Conservation (phyloP, 78 protist species). For the Dictyostelium purpureum region DNA sequence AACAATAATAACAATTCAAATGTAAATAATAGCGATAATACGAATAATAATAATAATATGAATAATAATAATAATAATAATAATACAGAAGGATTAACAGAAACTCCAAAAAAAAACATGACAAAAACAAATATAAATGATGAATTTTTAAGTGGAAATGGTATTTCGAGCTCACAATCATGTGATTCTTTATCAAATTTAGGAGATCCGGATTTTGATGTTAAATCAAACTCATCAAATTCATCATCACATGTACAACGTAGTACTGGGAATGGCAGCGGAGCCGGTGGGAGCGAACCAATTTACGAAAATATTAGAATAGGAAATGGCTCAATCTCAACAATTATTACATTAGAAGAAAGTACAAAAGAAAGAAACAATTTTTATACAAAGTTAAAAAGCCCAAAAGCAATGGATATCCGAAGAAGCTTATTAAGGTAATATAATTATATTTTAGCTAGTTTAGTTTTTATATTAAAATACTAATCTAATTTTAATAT, state of each 20-base stretch:
- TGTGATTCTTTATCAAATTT: slow-evolving; percentile 38
- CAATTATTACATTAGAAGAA: slow-evolving; percentile 30
- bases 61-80: background rate
- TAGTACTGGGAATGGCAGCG: background rate
- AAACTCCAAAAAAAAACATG: background rate
- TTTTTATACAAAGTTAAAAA: slow-evolving; percentile 60
- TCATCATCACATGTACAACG: slow-evolving; percentile 1
- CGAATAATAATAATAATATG: background rate
- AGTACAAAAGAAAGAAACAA: slow-evolving; percentile 43
- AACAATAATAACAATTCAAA: background rate
- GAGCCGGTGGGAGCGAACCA: background rate
- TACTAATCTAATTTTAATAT: background rate
- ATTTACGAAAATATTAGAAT: slow-evolving; percentile 16
- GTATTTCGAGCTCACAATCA: background rate
- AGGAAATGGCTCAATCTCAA: background rate
- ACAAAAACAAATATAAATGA: background rate
- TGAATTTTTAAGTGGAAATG: background rate
- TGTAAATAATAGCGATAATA: background rate
- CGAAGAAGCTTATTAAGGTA: slow-evolving; percentile 55
- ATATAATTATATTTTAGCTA: background rate
- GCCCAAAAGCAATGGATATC: slow-evolving; percentile 65
- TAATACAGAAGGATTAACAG: background rate
- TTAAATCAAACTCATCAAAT: background rate
- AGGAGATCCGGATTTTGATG: background rate
- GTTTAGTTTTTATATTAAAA: background rate